Base-by-base conservation (phyloP, 1,284 basidiomycete genomes). In the Agroathelia rolfsii region DNA sequence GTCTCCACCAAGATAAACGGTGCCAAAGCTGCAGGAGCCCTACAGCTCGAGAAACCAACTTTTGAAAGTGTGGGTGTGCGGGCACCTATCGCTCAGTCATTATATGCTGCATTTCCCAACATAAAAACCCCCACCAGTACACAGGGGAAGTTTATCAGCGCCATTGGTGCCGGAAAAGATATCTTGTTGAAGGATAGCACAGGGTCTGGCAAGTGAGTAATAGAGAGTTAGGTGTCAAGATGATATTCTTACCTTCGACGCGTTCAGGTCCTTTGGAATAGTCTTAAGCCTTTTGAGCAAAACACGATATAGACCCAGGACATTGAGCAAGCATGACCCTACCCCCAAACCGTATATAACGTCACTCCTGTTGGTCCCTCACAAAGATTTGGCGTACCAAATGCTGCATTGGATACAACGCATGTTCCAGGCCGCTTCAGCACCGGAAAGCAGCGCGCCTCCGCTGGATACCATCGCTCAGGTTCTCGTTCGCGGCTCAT, bases 161-260 rank as follows among this genome's bases (percentile, higher is more conserved):
- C 74, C 5, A 61, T 83, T 11, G 41, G 75, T 14, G 48, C 51
- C 13, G 65, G 65, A 6, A 66, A 69, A 44, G 70, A 84, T 52
- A 60, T 85, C 14, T 49, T 84, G 9, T 43, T 85, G 26, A 73
- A 72, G 44, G 80, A 82, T 42, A 59, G 60, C 22, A 81, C 83
- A 10, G 83, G 82, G 4, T 72, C 74, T 28, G 83, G 82, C 58
- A 86, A 86, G 82, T 84, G 46, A 24, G 73, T 61, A 48, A 13
- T 18, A n/a, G n/a, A n/a, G n/a, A n/a, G n/a, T n/a, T n/a, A n/a
- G n/a, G n/a, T n/a, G n/a, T n/a, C 13, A 24, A 25, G 32, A 26
- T 30, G 19, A n/a, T 30, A 19, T 24, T 11, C 17, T 15, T 9
- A 11, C n/a, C 30, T 27, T 30, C n/a, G 31, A n/a, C n/a, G n/a